Base-by-base conservation (phyloP, 129 eudicot species). In the Flaveria brownii region DNA sequence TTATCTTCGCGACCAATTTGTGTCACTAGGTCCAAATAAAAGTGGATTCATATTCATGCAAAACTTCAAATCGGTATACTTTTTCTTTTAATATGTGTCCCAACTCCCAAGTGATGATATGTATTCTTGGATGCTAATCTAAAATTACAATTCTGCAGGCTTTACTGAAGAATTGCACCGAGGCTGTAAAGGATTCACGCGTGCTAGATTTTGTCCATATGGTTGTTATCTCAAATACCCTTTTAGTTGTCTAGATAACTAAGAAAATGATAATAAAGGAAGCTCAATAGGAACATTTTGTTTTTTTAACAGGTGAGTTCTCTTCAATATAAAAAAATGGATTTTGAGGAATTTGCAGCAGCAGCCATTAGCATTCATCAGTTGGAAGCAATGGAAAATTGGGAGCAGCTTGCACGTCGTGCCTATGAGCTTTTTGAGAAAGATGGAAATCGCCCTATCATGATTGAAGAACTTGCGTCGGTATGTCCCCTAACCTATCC, bases 381-480 rank as follows among this genome's bases (percentile, higher is more conserved):
- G 85, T 85, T 95, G 46, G 99, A 95, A 88, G 99, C 95, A 52
- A 86, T 91, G 94, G 94, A 82, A 18, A 87, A 84, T 78, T 95
- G 99, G 99, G 99, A 95, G 82, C 99, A 95, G 75, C 92, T 87
- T 60, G 99, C 97, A n/a, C 91, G 89, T 9, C 87, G 85, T 68
- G 99, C 96, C 14, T 95, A 95, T 76, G 96, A 91, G 77, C 87
- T 89, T 14, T 94, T 95, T 80, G 97, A 95, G 68, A 95, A 91
- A 80, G 96, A 91, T 30, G 99, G 97, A 49, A 95, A 95, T 73
- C 81, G 97, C 43, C 90, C 99, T 60, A 95, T 95, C 68, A 95
- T 89, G 96, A 95, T 95, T 11, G 97, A 95, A 85, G 99, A 95
- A 77, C 95, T 95, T 68, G 99, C 99, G 49, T 95, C 96, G 60